A percentile compares a stretch with the other conserved stretches of the same genome.
These are phyloP conservation scores for Murraya koenigii DNA, from an alignment of 345 rosid species.

Conservation along the genomic window DNA sequence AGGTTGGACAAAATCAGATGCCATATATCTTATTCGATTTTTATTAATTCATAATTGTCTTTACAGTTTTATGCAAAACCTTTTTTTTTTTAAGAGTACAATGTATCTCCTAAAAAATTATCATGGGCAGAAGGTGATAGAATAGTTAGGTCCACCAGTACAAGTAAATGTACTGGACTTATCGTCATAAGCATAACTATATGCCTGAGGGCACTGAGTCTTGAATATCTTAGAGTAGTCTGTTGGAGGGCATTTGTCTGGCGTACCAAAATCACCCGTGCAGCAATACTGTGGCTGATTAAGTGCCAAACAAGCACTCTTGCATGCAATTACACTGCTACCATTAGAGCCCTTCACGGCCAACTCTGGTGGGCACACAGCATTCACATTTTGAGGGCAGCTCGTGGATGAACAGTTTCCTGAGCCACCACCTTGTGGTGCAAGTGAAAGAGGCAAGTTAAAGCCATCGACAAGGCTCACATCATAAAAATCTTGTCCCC, in stretches of 20 bases:
- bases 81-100: not conserved
- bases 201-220: constrained; percentile 54
- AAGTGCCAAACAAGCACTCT: constrained; percentile 40
- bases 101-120: not conserved
- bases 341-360: constrained; percentile 23
- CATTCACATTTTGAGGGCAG: constrained; percentile 34
- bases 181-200: constrained; percentile 56
- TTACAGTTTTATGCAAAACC: not conserved
- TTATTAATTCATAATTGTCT: too few species aligned
- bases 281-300: constrained; percentile 43
- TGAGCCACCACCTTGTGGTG: constrained; percentile 28
- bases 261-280: constrained; percentile 23
- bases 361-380: constrained; percentile 43
- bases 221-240: constrained; percentile 42
- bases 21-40: too few species aligned
- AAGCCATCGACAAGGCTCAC: constrained; percentile 49
- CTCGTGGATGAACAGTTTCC: constrained; percentile 19
- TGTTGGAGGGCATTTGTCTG: constrained; percentile 41
- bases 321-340: constrained; percentile 34
- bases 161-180: constrained; percentile 37
- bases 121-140: constrained; percentile 43
- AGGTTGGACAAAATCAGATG: too few species aligned
- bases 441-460: constrained; percentile 35
- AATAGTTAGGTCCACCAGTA: constrained; percentile 34
- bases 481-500: constrained; percentile 41